Base-by-base conservation (phyloP, 805 yeast species). In the Metschnikowia gruessii region DNA sequence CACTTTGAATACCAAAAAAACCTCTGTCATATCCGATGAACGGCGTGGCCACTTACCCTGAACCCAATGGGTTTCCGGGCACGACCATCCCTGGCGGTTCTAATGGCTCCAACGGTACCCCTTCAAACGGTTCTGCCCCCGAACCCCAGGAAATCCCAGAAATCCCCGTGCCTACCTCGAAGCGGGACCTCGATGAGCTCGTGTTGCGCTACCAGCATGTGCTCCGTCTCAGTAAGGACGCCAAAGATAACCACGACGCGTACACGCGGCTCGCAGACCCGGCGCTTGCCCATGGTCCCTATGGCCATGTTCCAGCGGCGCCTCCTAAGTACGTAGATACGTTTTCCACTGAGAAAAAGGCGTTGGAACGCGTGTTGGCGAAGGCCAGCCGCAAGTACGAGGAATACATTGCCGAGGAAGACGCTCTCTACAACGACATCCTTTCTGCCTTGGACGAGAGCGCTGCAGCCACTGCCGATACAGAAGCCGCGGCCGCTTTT, bases 351-450 rank as follows among this genome's bases (percentile, higher is more conserved):
- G 62, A 63, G 37, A 64, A 61, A 38, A 22, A 41, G 15, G 51
- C 54, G 8, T 63, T 70, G 35, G 76, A 71, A 40, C 49, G 50
- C 4, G 56, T 67, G 3, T 57, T 71, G 41, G 56, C 51, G 32
- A 49, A 60, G 40, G 57, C 70, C 16, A 57, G 66, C 40, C 52
- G 52, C 15, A 54, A 56, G 21, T 68, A 68, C 42, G 60, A 60
- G 24, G 53, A 45, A 24, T 63, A 54, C 47, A 41, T 44, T 31
- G 40, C 52, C 8, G 60, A 63, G 36, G 60, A 65, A 30, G 55
- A 57, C 16, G 52, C 53, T 9, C 53, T 65, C 37, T 52, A 49
- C 32, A 40, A 45, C 19, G 63, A 58, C 10, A 48, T 68, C 22
- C 43, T 50, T 12, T 47, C 49, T 21, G 35, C 46, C 7, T 46